phyloP scores from a whole-genome alignment of 306 rosid species.

The Vigna mungo region DNA sequence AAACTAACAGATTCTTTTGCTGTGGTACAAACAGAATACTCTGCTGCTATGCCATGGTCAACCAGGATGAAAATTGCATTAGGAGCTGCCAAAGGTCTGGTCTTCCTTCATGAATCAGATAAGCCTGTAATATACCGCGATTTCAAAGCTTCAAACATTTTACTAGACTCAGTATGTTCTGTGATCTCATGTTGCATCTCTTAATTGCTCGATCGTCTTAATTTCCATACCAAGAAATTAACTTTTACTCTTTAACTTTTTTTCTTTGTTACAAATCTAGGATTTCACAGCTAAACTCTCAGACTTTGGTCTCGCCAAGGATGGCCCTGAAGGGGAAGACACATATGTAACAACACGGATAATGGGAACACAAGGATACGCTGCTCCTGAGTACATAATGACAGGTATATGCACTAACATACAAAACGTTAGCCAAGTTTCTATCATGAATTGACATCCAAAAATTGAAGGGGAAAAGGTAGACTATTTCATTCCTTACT shows the following conservation, averaged over 20 bases:
- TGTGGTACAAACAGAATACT: constrained; percentile 55
- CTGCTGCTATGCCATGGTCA: constrained; percentile 80
- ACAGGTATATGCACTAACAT: constrained; percentile 55
- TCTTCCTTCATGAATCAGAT: constrained; percentile 81
- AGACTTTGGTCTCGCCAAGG: constrained; percentile 85
- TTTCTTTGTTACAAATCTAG: constrained; percentile 41
- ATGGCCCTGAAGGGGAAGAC: constrained; percentile 81
- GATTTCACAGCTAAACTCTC: constrained; percentile 81
- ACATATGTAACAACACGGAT: constrained; percentile 66
- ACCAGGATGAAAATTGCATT: constrained; percentile 77
- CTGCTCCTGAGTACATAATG: constrained; percentile 70
- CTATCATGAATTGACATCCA: neutral
- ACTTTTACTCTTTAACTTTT: neutral
- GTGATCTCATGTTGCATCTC: neutral
- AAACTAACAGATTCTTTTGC: constrained; percentile 7
- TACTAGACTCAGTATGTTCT: constrained; percentile 74
- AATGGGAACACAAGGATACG: constrained; percentile 83
- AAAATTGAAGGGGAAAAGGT: neutral
- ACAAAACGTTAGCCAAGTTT: neutral
- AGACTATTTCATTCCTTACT: neutral
- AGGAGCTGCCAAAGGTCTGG: constrained; percentile 77
- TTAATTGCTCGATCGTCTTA: neutral
- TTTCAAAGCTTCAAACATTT: constrained; percentile 85
- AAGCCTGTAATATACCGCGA: constrained; percentile 84
- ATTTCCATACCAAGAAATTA: constrained; percentile 1